These are phyloP conservation scores for Trypanosoma grayi DNA, from an alignment of 208 protist genomes.

Conservation along the genomic window DNA sequence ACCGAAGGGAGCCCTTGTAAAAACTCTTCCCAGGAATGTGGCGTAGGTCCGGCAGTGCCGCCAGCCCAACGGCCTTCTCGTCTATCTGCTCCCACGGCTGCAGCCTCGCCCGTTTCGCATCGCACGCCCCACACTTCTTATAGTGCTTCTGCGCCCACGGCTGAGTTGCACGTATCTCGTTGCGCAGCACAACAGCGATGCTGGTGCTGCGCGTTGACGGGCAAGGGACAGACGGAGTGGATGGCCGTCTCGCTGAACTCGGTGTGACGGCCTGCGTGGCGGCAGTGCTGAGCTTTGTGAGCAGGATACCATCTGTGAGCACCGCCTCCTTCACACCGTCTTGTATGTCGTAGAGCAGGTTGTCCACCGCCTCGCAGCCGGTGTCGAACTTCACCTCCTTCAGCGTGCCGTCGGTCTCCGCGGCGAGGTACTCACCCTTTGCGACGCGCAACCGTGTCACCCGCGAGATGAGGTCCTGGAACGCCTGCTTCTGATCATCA, in stretches of 20 bases:
- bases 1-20: slow-evolving; percentile 18
- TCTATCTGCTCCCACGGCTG: slow-evolving; percentile 32
- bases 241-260: slow-evolving; percentile 23
- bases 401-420: neutral
- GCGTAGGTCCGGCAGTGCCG: slow-evolving; percentile 30
- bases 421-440: slow-evolving; percentile 33
- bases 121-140: slow-evolving; percentile 32
- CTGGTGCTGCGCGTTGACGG: slow-evolving; percentile 27
- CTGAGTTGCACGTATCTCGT: slow-evolving; percentile 44
- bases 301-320: slow-evolving; percentile 13
- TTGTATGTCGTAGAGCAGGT: slow-evolving; percentile 26
- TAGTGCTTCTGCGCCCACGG: slow-evolving; percentile 39
- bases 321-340: slow-evolving; percentile 9
- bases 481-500: slow-evolving; percentile 36
- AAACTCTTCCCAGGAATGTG: slow-evolving; percentile 40
- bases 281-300: slow-evolving; percentile 27
- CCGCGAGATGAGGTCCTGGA: slow-evolving; percentile 54
- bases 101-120: slow-evolving; percentile 14
- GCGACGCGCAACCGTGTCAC: slow-evolving; percentile 47
- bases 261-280: slow-evolving; percentile 9
- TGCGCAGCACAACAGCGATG: slow-evolving; percentile 35
- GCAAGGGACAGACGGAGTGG: slow-evolving; percentile 10
- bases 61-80: slow-evolving; percentile 29
- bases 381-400: slow-evolving; percentile 34
- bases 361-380: slow-evolving; percentile 31